Conservation (phyloP, 2,329 filamentous ascomycete genomes). For the Ustilaginoidea virens region DNA sequence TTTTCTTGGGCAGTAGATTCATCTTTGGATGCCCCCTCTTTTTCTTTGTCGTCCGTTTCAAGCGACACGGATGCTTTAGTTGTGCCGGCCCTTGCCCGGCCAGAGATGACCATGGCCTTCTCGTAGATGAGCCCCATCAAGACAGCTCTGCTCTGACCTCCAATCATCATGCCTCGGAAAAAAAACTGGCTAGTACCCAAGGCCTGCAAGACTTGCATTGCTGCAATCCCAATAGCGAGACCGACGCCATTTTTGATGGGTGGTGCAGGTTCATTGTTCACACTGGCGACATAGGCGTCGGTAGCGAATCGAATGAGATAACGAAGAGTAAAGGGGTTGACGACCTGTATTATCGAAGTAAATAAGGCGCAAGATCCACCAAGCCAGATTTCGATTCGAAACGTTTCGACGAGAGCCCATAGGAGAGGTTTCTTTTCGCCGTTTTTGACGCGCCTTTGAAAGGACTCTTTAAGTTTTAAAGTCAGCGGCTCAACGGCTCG, state of each 20-base stretch:
- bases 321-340: conserved; percentile 71
- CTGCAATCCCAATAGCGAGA: conserved; percentile 66
- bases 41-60: conserved; percentile 25
- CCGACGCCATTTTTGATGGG: conserved; percentile 63
- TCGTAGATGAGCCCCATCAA: conserved; percentile 81
- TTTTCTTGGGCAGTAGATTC: too few relatives aligned
- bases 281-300: conserved; percentile 56
- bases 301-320: conserved; percentile 78
- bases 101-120: conserved; percentile 81
- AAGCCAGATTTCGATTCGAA: conserved; percentile 69
- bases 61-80: conserved; percentile 15
- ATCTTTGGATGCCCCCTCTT: conserved; percentile 17
- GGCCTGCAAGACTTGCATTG: conserved; percentile 75
- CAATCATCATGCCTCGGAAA: conserved; percentile 82
- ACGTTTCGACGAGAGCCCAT: conserved; percentile 75
- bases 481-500: conserved; percentile 58
- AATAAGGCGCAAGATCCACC: conserved; percentile 65
- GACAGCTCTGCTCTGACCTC: conserved; percentile 66
- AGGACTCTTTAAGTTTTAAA: conserved; percentile 47
- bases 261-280: conserved; percentile 37
- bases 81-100: conserved; percentile 73
- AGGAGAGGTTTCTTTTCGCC: conserved; percentile 61
- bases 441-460: conserved; percentile 49
- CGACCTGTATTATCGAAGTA: conserved; percentile 60
- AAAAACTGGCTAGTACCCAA: conserved; percentile 80